These are phyloP conservation scores for Rhododendron henanense DNA, from an alignment of 148 eudicot genomes.

Conservation along the genomic window DNA sequence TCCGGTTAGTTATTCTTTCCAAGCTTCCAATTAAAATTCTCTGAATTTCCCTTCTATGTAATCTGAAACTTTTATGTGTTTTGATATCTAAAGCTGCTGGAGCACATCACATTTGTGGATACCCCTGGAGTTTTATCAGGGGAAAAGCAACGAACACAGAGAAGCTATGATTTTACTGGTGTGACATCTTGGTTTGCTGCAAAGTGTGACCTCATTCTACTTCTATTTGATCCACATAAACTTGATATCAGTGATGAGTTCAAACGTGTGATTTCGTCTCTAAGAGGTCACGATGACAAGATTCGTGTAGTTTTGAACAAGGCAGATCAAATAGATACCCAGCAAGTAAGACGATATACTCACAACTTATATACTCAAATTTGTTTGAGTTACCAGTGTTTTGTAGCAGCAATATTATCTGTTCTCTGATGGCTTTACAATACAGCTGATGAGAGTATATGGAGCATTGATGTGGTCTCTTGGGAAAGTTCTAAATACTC, in stretches of 20 bases:
- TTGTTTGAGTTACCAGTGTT: not conserved
- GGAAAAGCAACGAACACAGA: slow-evolving; percentile 93
- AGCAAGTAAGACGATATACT: slow-evolving; percentile 51
- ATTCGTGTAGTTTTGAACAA: slow-evolving; percentile 91
- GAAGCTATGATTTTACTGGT: slow-evolving; percentile 98
- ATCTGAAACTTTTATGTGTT: not conserved
- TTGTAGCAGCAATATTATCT: slow-evolving; percentile 6
- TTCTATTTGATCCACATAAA: slow-evolving; percentile 95
- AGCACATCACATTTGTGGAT: slow-evolving; percentile 92
- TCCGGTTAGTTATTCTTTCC: slow-evolving; percentile 49
- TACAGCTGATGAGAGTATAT: slow-evolving; percentile 97
- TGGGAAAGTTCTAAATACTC: slow-evolving; percentile 94
- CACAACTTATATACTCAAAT: not conserved
- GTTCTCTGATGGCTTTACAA: not conserved
- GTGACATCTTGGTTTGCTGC: slow-evolving; percentile 99
- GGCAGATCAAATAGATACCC: slow-evolving; percentile 98
- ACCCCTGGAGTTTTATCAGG: slow-evolving; percentile 99
- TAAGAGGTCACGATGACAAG: slow-evolving; percentile 97
- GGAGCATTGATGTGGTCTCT: slow-evolving; percentile 99
- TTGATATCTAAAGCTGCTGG: slow-evolving; percentile 53
- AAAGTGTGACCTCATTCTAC: slow-evolving; percentile 92
- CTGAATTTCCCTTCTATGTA: not conserved
- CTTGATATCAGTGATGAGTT: slow-evolving; percentile 98
- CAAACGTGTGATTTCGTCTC: slow-evolving; percentile 82
- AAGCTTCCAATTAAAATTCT: not conserved